Evolutionary conservation across 192 early-diverging fungal genomes (phyloP).

Genomic region (Allomyces arbusculus): DNA sequence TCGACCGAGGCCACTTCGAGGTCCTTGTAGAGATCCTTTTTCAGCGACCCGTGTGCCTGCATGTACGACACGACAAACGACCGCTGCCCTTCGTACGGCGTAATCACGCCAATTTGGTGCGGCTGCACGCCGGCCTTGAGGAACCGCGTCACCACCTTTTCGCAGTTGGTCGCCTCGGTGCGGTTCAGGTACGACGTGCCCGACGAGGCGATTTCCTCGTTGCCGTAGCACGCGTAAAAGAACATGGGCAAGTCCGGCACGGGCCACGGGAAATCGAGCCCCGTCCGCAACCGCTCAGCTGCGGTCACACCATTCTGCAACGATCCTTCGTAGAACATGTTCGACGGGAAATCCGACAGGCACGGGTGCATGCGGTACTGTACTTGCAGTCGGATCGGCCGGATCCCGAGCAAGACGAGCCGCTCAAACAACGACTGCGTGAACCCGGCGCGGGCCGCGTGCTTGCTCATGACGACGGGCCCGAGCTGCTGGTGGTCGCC

Average conservation of each 20-base stretch:
- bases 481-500: slow-evolving; percentile 98
- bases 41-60: slow-evolving; percentile 76
- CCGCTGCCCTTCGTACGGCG: slow-evolving; percentile 97
- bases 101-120: slow-evolving; percentile 90
- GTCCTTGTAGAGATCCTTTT: slow-evolving; percentile 89
- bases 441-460: slow-evolving; percentile 79
- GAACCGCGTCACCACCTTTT: slow-evolving; percentile 89
- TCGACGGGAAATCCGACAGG: slow-evolving; percentile 93
- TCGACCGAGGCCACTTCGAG: slow-evolving; percentile 98
- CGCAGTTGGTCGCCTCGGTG: slow-evolving; percentile 86
- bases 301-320: slow-evolving; percentile 92
- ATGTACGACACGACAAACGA: slow-evolving; percentile 89
- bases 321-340: slow-evolving; percentile 98
- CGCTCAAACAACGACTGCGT: slow-evolving; percentile 94
- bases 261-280: slow-evolving; percentile 95
- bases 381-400: slow-evolving; percentile 87
- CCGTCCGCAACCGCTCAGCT: slow-evolving; percentile 64
- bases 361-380: slow-evolving; percentile 99
- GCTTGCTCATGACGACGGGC: slow-evolving; percentile 94
- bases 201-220: slow-evolving; percentile 89
- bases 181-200: slow-evolving; percentile 97
- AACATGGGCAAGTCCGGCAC: slow-evolving; percentile 83
- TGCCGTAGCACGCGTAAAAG: slow-evolving; percentile 77
- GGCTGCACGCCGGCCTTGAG: slow-evolving; percentile 69
- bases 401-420: slow-evolving; percentile 69